These are phyloP conservation scores for Solanum chacoense DNA, from an alignment of 305 asterid species.

Conservation along the genomic window DNA sequence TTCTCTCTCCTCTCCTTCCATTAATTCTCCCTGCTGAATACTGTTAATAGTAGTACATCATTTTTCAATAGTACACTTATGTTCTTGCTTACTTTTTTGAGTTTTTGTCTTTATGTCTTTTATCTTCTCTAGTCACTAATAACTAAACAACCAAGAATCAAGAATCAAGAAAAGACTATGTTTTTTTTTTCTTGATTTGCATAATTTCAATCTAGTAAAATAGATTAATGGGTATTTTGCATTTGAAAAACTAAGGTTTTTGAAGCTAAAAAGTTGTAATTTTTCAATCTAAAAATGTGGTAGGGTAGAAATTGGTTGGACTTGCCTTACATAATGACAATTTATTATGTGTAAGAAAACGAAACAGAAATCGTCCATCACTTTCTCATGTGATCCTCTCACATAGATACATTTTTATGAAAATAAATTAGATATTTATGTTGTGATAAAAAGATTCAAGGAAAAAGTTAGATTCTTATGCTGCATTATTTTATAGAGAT, in stretches of 20 bases:
- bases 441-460: background rate
- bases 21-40: slow-evolving; percentile 30
- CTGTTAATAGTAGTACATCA: slow-evolving; percentile 23
- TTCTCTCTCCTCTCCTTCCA: slow-evolving; percentile 32
- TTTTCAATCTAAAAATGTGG: slow-evolving; percentile 28
- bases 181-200: background rate
- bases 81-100: background rate
- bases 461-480: background rate
- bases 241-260: slow-evolving; percentile 14
- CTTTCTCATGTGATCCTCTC: slow-evolving; percentile 50
- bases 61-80: slow-evolving; percentile 12
- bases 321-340: slow-evolving; percentile 27
- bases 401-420: background rate
- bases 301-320: slow-evolving; percentile 49
- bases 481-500: background rate
- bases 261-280: slow-evolving; percentile 22
- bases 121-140: background rate
- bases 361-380: slow-evolving; percentile 28
- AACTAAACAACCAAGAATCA: background rate
- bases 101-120: background rate
- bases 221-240: slow-evolving; percentile 21
- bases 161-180: background rate
- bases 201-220: background rate
- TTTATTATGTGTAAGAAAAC: background rate
- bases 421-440: background rate